Conservation (phyloP, 495 filamentous ascomycete species). For the Neurospora sp. region DNA sequence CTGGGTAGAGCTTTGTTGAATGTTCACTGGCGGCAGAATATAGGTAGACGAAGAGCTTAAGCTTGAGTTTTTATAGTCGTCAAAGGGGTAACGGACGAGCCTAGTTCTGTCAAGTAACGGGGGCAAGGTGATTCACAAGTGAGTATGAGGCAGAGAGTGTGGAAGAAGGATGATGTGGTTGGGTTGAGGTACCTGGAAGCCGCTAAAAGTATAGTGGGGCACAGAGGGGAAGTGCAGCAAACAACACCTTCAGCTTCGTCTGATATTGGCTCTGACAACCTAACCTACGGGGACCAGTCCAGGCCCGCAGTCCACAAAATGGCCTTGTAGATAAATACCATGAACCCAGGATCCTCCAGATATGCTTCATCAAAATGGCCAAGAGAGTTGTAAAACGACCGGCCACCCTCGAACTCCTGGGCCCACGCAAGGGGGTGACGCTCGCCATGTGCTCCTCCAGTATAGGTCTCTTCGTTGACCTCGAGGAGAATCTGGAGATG, state of each 20-base stretch:
- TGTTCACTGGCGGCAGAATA: not conserved
- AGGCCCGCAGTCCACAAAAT: constrained; percentile 24
- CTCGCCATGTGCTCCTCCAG: constrained; percentile 20
- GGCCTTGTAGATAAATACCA: constrained; percentile 19
- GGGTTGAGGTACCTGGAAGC: not conserved
- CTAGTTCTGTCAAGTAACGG: not conserved
- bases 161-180: not conserved
- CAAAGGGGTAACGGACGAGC: not conserved
- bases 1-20: not conserved
- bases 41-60: not conserved
- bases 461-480: constrained; percentile 21
- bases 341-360: constrained; percentile 19
- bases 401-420: constrained; percentile 25
- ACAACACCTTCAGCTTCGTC: not conserved
- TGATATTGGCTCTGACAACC: not conserved
- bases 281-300: not conserved
- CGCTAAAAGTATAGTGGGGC: not conserved
- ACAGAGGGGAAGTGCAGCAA: not conserved
- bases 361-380: constrained; percentile 33
- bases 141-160: not conserved
- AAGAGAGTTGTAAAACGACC: constrained; percentile 29
- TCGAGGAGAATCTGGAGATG: constrained; percentile 17
- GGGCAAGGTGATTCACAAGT: not conserved
- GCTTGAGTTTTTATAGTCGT: not conserved
- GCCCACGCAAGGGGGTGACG: constrained; percentile 29